Base-by-base conservation (phyloP, 2,329 filamentous ascomycete species). In the Cryphonectria parasitica region DNA sequence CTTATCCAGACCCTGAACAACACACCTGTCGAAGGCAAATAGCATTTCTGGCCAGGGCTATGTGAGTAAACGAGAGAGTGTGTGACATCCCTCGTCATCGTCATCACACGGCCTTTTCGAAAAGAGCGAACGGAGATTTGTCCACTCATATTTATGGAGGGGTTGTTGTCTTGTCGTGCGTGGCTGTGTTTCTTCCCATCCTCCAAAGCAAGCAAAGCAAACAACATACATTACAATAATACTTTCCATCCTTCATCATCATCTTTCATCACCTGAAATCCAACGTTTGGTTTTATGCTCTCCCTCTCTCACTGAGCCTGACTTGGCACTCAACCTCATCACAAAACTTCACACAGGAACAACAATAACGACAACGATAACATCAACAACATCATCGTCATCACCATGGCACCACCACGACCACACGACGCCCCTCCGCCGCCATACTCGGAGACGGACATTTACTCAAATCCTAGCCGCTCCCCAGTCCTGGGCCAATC, bases 391-490 rank as follows among this genome's bases (percentile, higher is more conserved):
- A 43, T 15, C 41, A n/a, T 49, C 45, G 10, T n/a, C 45, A 10
- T n/a, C 68, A 70, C 67, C 66, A 78, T 78, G 77, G 65, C 74
- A 7, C 78, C 78, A 8, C 78, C 78, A 74, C 78, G 76, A 68
- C 72, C 69, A 19, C 75, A 78, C 43, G 78, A 85, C 71, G 76
- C 78, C 10, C 85, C 87, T 28, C 87, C 87, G 58, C 86, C 87
- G 5, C 87, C 88, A 7, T 89, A 89, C 74, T 84, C 84, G 54
- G 87, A 88, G 77, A 88, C 85, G 22, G 87, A 89, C 76, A 83
- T 87, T 52, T 87, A 84, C 78, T 87, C 85, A 19, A 80, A 76
- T 65, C 78, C 84, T 3, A 65, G 68, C 31, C 68, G 34, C 17
- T 72, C 70, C 45, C 70, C 41, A 75, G 74, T 52, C 67, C 70